Evolutionary conservation across 129 eudicot genomes (phyloP).

Genomic region (Silybum marianum): DNA sequence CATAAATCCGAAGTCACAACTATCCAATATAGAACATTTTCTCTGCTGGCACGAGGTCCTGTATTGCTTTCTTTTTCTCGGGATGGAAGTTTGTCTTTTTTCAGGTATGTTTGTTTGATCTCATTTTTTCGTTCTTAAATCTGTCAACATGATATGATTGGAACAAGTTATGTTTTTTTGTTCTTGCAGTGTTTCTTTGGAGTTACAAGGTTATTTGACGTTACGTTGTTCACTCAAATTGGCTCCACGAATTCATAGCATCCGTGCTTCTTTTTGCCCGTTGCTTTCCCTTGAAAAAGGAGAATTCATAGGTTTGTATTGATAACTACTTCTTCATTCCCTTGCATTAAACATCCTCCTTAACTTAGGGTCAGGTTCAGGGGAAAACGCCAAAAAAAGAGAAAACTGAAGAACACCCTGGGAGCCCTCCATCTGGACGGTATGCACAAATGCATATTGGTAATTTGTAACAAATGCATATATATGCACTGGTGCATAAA

Average conservation of each 20-base stretch:
- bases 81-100: constrained; percentile 89
- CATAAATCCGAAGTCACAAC: constrained; percentile 75
- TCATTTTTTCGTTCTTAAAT: neutral
- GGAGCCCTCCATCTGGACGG: too few species aligned
- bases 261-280: constrained; percentile 99
- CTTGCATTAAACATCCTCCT: neutral
- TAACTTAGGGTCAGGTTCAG: neutral
- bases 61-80: constrained; percentile 76
- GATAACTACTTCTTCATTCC: constrained; percentile 5
- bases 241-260: constrained; percentile 86
- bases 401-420: too few species aligned
- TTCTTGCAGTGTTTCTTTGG: constrained; percentile 67
- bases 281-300: constrained; percentile 98
- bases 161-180: neutral
- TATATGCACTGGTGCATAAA: too few species aligned
- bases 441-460: too few species aligned
- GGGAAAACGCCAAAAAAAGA: too few species aligned
- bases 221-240: constrained; percentile 80
- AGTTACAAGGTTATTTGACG: constrained; percentile 87
- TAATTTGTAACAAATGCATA: too few species aligned
- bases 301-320: constrained; percentile 78
- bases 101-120: constrained; percentile 63
- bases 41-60: constrained; percentile 90
- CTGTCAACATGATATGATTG: constrained; percentile 4
- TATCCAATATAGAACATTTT: constrained; percentile 82